A percentile compares a stretch with the other conserved stretches of the same genome.
Conservation (phyloP, 1,284 basidiomycete species). For the Ceratobasidium papillatum region DNA sequence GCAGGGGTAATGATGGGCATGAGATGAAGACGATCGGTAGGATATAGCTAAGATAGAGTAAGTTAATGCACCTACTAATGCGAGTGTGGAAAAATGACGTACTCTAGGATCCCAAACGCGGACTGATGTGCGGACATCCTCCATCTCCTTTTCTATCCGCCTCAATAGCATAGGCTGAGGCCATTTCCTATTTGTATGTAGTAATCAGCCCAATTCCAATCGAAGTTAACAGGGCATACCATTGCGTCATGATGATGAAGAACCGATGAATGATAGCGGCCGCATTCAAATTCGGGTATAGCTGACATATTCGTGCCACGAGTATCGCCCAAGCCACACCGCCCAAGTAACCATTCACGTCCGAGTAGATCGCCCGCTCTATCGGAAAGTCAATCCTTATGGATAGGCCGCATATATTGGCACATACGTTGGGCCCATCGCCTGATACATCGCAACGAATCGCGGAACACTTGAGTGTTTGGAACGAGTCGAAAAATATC, state of each 20-base stretch:
- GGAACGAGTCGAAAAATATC: constrained; percentile 96
- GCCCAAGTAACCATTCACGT: constrained; percentile 97
- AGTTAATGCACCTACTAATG: background rate
- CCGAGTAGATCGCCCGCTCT: constrained; percentile 97
- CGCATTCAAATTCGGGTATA: constrained; percentile 95
- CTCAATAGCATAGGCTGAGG: constrained; percentile 96
- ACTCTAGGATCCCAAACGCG: constrained; percentile 99
- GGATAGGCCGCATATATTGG: background rate
- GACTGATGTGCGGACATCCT: constrained; percentile 66
- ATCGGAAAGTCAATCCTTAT: constrained; percentile 20
- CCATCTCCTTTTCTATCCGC: constrained; percentile 88
- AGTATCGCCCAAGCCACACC: constrained; percentile 99
- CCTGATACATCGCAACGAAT: constrained; percentile 94
- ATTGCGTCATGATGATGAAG: constrained; percentile 97
- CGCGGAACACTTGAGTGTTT: constrained; percentile 92
- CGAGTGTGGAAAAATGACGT: constrained; percentile 41
- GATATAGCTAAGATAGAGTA: constrained; percentile 73
- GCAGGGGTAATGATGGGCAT: constrained; percentile 99
- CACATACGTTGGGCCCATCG: constrained; percentile 93
- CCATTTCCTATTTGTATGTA: constrained; percentile 77
- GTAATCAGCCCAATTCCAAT: background rate
- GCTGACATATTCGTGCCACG: constrained; percentile 97
- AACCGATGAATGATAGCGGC: constrained; percentile 96
- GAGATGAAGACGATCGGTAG: constrained; percentile 89
- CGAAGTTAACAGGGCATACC: constrained; percentile 62